Evolutionary conservation across 2,329 filamentous ascomycete species (phyloP).

Genomic region (Beauveria scarabaeidicola): DNA sequence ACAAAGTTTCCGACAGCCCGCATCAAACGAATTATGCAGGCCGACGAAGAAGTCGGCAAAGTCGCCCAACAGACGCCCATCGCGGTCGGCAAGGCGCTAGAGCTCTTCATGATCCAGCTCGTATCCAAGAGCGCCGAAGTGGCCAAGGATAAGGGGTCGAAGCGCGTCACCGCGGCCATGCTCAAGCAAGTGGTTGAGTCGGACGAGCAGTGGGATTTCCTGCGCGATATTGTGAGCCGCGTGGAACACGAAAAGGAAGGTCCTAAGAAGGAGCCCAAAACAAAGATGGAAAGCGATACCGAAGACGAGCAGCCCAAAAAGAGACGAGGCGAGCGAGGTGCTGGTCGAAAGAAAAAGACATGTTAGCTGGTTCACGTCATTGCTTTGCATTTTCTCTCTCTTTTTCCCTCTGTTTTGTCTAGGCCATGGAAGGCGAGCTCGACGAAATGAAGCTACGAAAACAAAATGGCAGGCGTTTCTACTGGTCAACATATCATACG

Average conservation of each 20-base stretch:
- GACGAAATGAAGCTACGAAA: background rate
- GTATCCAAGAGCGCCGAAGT: constrained; percentile 82
- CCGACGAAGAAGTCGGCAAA: constrained; percentile 96
- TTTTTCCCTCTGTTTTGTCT: background rate
- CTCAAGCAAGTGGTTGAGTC: constrained; percentile 83
- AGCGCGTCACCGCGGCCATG: constrained; percentile 83
- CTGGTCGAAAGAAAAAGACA: constrained; percentile 36
- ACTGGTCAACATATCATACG: background rate
- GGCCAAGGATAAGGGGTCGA: constrained; percentile 73
- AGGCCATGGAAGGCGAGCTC: background rate
- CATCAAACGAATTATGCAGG: constrained; percentile 99
- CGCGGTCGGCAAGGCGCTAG: constrained; percentile 88
- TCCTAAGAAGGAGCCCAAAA: constrained; percentile 30
- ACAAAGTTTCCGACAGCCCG: constrained; percentile 95
- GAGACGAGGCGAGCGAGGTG: constrained; percentile 25
- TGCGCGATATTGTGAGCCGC: constrained; percentile 82
- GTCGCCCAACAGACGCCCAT: constrained; percentile 96
- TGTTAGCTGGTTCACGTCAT: background rate
- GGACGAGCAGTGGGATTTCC: constrained; percentile 89
- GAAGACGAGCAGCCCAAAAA: constrained; percentile 39
- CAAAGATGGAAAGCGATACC: constrained; percentile 46
- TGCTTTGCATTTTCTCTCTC: background rate
- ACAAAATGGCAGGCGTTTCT: background rate
- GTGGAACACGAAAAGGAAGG: constrained; percentile 54
- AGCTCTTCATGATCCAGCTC: constrained; percentile 95